Evolutionary conservation across 2,329 filamentous ascomycete genomes (phyloP).

Genomic region (Cryphonectria naterciae): DNA sequence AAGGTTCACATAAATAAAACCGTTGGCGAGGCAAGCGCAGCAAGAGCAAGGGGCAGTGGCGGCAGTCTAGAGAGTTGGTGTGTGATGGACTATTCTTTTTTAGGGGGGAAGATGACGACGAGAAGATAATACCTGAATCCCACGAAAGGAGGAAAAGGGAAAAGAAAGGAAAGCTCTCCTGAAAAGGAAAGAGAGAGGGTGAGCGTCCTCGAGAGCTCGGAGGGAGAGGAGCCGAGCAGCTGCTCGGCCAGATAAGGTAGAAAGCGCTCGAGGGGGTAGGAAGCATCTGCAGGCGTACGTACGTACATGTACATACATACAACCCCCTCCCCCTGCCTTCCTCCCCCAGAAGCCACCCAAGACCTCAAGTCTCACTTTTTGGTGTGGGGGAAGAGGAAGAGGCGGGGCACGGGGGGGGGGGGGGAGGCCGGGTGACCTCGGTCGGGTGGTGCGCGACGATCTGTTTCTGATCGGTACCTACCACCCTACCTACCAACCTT

Average conservation of each 20-base stretch:
- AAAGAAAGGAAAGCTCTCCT: not conserved
- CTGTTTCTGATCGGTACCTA: not conserved
- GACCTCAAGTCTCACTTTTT: not conserved
- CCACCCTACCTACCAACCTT: not conserved
- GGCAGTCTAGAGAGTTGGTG: not conserved
- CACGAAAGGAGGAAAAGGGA: not conserved
- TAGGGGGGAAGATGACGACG: not conserved
- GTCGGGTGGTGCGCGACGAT: not conserved
- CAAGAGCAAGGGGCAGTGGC: not conserved
- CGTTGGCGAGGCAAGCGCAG: constrained; percentile 13
- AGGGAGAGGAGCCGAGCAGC: not conserved
- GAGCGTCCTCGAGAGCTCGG: not conserved
- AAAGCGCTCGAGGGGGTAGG: not conserved
- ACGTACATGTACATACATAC: not conserved
- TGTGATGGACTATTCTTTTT: not conserved
- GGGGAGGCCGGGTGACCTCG: not conserved
- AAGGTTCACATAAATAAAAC: not conserved
- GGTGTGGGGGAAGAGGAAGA: not conserved
- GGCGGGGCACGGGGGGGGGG: too few relatives aligned
- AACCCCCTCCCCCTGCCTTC: not conserved
- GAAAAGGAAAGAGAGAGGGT: not conserved
- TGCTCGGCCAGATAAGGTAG: not conserved
- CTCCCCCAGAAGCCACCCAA: not conserved
- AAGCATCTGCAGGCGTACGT: not conserved
- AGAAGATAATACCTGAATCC: not conserved